Evolutionary conservation across 441 rosid genomes (phyloP).

Genomic region (Eutrema salsugineum): DNA sequence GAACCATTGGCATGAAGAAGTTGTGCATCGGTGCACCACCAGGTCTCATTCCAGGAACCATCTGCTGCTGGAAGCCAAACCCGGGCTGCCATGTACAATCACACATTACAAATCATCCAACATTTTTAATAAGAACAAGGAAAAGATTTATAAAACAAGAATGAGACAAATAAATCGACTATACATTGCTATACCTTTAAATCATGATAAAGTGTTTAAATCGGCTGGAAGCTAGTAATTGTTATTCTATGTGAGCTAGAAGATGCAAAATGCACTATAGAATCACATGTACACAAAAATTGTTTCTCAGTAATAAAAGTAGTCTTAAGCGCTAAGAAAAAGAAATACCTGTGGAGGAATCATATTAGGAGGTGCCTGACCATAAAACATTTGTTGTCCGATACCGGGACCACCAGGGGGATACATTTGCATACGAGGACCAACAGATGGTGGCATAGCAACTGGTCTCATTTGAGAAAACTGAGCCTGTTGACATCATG

Average conservation of each 20-base stretch:
- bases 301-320: background rate
- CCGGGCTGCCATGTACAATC: slow-evolving; percentile 42
- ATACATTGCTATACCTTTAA: background rate
- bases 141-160: background rate
- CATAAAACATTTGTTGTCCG: slow-evolving; percentile 77
- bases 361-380: slow-evolving; percentile 73
- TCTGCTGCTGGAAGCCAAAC: slow-evolving; percentile 77
- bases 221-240: background rate
- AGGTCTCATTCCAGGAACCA: slow-evolving; percentile 79
- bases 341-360: slow-evolving; percentile 57
- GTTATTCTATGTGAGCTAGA: background rate
- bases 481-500: slow-evolving; percentile 51
- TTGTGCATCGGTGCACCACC: slow-evolving; percentile 67
- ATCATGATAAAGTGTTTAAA: background rate
- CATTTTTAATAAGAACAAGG: background rate
- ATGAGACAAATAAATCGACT: background rate
- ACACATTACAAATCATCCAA: slow-evolving; percentile 4
- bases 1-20: slow-evolving; percentile 68
- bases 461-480: slow-evolving; percentile 74
- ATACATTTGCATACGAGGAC: slow-evolving; percentile 73
- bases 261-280: background rate
- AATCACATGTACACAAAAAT: background rate
- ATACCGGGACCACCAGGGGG: slow-evolving; percentile 71
- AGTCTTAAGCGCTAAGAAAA: background rate
- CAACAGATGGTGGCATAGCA: slow-evolving; percentile 58